phyloP scores from a whole-genome alignment of 1,139 yeast genomes.

The Taiozyma sp. region DNA sequence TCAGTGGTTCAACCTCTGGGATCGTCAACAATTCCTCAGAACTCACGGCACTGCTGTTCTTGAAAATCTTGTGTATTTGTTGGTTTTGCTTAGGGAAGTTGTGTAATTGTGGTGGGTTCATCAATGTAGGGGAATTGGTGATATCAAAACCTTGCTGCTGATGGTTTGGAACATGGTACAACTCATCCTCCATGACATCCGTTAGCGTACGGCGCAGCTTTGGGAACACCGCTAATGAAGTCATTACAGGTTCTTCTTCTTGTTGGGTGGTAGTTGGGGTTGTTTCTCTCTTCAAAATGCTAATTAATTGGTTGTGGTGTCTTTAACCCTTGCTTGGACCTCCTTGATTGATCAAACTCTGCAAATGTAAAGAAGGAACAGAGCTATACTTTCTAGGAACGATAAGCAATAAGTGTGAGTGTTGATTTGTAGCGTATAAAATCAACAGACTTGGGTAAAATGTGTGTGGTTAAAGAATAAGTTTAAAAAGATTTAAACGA shows the following conservation, averaged over 20 bases:
- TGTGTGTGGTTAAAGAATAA: background rate
- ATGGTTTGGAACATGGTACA: constrained; percentile 41
- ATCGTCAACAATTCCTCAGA: constrained; percentile 23
- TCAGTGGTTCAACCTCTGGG: constrained; percentile 17
- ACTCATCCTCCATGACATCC: constrained; percentile 61
- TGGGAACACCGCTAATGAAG: constrained; percentile 43
- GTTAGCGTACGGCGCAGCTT: constrained; percentile 48
- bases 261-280: background rate
- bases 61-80: constrained; percentile 9
- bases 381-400: background rate
- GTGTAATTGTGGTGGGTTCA: constrained; percentile 1
- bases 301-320: background rate
- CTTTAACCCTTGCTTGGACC: background rate
- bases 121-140: background rate
- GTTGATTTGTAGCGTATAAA: background rate
- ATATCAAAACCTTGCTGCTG: constrained; percentile 7
- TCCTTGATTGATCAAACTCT: background rate
- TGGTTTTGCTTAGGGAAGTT: constrained; percentile 13
- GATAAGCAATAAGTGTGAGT: background rate
- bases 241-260: constrained; percentile 26
- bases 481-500: background rate
- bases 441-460: background rate
- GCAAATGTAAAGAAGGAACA: background rate
- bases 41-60: constrained; percentile 18
- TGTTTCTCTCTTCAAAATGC: background rate